Evolutionary conservation across 2,329 filamentous ascomycete genomes (phyloP).

Genomic region (Ascochyta lentis): DNA sequence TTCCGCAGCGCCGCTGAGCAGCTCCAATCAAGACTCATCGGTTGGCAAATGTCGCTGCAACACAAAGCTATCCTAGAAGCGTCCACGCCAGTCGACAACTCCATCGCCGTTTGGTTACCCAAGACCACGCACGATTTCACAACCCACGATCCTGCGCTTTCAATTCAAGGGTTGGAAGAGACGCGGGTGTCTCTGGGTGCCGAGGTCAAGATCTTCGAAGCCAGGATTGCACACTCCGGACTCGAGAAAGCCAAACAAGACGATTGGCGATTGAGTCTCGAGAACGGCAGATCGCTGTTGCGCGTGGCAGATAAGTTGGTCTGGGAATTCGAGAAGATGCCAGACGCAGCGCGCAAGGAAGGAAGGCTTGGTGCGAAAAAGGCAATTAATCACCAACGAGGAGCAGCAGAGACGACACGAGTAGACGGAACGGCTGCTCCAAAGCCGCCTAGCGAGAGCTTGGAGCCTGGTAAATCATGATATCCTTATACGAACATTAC

Average conservation of each 20-base stretch:
- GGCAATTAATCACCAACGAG: background rate
- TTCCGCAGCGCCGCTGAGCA: constrained; percentile 24
- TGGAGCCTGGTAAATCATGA: constrained; percentile 15
- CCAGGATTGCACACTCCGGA: constrained; percentile 7
- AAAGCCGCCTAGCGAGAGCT: background rate
- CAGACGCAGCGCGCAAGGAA: background rate
- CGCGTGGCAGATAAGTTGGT: constrained; percentile 25
- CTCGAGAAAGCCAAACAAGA: constrained; percentile 20
- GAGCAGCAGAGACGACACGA: background rate
- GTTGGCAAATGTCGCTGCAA: constrained; percentile 26
- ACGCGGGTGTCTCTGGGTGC: constrained; percentile 20
- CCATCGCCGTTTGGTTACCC: constrained; percentile 23
- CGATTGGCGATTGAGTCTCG: constrained; percentile 27
- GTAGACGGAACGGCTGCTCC: background rate
- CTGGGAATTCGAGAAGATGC: constrained; percentile 24
- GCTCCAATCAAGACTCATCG: constrained; percentile 24
- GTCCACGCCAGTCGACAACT: background rate
- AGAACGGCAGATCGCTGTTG: constrained; percentile 31
- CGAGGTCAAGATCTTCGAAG: constrained; percentile 32
- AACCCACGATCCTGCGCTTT: constrained; percentile 23
- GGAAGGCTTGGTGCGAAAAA: background rate
- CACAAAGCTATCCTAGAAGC: constrained; percentile 28
- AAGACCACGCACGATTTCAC: constrained; percentile 7
- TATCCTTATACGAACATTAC: background rate
- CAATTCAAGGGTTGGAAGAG: constrained; percentile 29